Percentiles rank a stretch among this genome's conserved stretches.
Evolutionary conservation across 768 basidiomycete genomes (phyloP).

Genomic region (Rhodotorula paludigena): DNA sequence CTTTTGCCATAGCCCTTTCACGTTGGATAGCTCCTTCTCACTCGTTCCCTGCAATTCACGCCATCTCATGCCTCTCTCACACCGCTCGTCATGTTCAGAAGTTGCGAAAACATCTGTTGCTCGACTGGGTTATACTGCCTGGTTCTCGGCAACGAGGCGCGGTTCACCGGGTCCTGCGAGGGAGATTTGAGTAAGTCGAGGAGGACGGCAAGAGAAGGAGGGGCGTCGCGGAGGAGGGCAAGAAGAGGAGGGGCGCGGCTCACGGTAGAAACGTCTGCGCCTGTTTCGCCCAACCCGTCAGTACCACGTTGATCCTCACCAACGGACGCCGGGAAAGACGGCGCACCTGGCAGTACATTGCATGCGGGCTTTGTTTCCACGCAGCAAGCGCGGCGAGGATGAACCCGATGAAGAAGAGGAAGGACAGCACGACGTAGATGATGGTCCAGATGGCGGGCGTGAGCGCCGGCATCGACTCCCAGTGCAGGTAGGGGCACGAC

Average conservation of each 20-base stretch:
- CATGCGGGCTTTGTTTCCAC: constrained; percentile 32
- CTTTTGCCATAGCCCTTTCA: neutral
- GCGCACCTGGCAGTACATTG: constrained; percentile 33
- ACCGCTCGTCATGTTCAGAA: no score
- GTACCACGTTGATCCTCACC: no score
- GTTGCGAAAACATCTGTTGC: no score
- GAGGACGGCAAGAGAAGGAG: neutral
- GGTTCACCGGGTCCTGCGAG: neutral
- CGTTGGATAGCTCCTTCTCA: no score
- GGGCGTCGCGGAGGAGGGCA: no score
- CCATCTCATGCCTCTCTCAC: no score
- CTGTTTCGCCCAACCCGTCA: neutral
- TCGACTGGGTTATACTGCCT: no score
- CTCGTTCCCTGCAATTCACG: no score
- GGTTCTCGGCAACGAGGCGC: no score
- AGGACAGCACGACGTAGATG: constrained; percentile 26
- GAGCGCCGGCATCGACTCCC: neutral
- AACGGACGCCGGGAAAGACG: no score
- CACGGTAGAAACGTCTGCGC: constrained; percentile 15
- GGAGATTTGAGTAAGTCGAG: no score
- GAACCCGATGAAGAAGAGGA: constrained; percentile 37
- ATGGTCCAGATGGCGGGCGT: constrained; percentile 17
- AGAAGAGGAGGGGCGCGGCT: neutral
- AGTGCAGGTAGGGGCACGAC: constrained; percentile 23
- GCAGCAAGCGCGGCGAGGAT: constrained; percentile 33